Conservation (phyloP, 306 rosid species). For the Cicer judaicum region DNA sequence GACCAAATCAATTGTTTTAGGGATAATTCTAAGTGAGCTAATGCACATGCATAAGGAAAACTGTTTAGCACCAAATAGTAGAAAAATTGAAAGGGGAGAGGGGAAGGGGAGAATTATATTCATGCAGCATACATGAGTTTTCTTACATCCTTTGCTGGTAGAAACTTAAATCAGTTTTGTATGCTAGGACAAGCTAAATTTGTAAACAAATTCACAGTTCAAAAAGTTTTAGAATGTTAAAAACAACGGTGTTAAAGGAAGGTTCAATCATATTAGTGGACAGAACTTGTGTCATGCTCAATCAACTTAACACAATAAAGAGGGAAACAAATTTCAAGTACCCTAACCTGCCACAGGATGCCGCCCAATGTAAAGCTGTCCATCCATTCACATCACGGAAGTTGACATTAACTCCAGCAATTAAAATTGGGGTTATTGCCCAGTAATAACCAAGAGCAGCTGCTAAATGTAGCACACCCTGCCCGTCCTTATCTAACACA, state of each 20-base stretch:
- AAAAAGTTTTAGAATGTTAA: slow-evolving; percentile 3
- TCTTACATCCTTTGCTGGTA: slow-evolving; percentile 11
- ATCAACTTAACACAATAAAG: slow-evolving; percentile 13
- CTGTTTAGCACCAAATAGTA: slow-evolving; percentile 29
- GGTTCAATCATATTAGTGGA: slow-evolving; percentile 33
- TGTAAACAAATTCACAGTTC: slow-evolving; percentile 20
- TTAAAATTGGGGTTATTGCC: slow-evolving; percentile 73
- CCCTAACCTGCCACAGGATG: slow-evolving; percentile 80
- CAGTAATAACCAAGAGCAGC: slow-evolving; percentile 87
- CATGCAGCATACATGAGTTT: slow-evolving; percentile 13
- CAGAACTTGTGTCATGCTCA: slow-evolving; percentile 26
- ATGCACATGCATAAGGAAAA: slow-evolving; percentile 25
- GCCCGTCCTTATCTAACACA: slow-evolving; percentile 73
- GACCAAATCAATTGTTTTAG: slow-evolving; percentile 20
- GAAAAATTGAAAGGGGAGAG: slow-evolving; percentile 3
- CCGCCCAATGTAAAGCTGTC: slow-evolving; percentile 97
- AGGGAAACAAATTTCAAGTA: slow-evolving; percentile 18
- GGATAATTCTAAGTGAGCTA: slow-evolving; percentile 21
- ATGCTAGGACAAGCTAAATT: slow-evolving; percentile 26
- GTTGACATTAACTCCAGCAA: slow-evolving; percentile 80
- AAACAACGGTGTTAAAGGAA: not conserved
- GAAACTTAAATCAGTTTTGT: slow-evolving; percentile 27
- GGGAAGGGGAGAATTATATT: not conserved
- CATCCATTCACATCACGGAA: slow-evolving; percentile 88
- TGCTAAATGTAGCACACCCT: slow-evolving; percentile 78